Evolutionary conservation across 2,329 filamentous ascomycete genomes (phyloP), one percentile per base, ranked within the genome.

Genomic region (Cladosporium velox): DNA sequence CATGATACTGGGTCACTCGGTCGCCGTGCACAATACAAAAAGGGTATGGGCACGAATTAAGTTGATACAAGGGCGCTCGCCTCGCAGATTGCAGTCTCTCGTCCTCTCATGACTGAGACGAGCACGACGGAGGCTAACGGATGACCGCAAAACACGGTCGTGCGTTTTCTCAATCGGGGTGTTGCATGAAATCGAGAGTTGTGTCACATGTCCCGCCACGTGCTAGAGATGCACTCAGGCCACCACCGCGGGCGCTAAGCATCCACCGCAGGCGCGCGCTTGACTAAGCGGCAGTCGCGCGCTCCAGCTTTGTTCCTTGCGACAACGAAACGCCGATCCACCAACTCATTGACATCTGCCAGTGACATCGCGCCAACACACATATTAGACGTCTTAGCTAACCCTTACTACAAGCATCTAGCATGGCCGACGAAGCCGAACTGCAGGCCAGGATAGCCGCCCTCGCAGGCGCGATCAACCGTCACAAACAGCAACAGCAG

Each of bases 361-460:
- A 47, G 41, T 24, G 41, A 47, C 41, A 21, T n/a, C n/a, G n/a
- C 8, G 41, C 41, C 21, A 21, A 55, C 12, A 18, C 24, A 18
- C 11, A 5, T 52, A 52, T 26, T 15, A 14, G 7, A 38, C 24
- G 24, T 24, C 24, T 24, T 24, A 26, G 26, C 41, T 32, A 58
- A 35, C 10, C 34, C 24, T 5, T 52, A 57, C 10, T 32, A 54
- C 21, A 41, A 47, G 41, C 41, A 18, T 30, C 55, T 65, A 72
- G 65, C 63, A 75, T 75, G 74, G 67, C 67, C 61, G 72, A 75
- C 44, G 70, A 74, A 28, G 70, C 71, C 60, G 70, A 26, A 38
- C 24, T 76, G n/a, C 72, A 74, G 62, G 74, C 74, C 21, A 70
- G 61, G 59, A 75, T 76, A 59, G 73, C 70, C 24, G 73, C 72